Base-by-base conservation (phyloP, 164 flowering plant genomes). In the Akebia trifoliata region DNA sequence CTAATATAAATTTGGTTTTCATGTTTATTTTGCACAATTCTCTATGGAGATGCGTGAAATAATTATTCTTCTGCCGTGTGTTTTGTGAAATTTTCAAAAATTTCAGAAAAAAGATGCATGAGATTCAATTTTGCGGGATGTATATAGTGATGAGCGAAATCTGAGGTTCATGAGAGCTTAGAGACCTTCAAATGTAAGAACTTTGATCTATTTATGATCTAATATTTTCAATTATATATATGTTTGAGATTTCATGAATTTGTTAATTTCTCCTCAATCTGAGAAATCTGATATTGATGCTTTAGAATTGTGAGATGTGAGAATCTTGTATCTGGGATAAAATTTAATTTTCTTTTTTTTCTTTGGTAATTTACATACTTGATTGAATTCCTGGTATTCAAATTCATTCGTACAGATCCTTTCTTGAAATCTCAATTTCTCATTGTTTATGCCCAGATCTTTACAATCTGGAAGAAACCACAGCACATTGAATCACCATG, bases 161-260 rank as follows among this genome's bases (percentile, higher is more conserved):
- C 35, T 35, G 30, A n/a, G 38, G 35, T 59, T 46, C 15, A 6
- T 24, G 22, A 5, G 10, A 49, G n/a, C 29, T 49, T 34, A 15
- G 38, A 8, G 11, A 10, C 32, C 21, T 49, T 59, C 37, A 25
- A 38, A 47, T 55, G 54, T 54, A 28, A 62, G 49, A 21, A 15
- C 7, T 36, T 30, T 47, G 6, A 38, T 39, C 44, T 17, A 8
- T 14, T 4, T 36, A n/a, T 14, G 32, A 7, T 55, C 30, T 51
- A n/a, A n/a, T n/a, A n/a, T n/a, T n/a, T n/a, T n/a, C n/a, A n/a
- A n/a, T n/a, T n/a, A n/a, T n/a, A n/a, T n/a, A n/a, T 26, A n/a
- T 25, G 14, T 44, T 57, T 31, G 11, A 20, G 61, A 57, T 58
- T 37, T 45, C 6, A 26, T n/a, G n/a, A n/a, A n/a, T 8, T 57